These are phyloP conservation scores for Naganishia onofrii DNA, from an alignment of 768 basidiomycete genomes.

Conservation along the genomic window DNA sequence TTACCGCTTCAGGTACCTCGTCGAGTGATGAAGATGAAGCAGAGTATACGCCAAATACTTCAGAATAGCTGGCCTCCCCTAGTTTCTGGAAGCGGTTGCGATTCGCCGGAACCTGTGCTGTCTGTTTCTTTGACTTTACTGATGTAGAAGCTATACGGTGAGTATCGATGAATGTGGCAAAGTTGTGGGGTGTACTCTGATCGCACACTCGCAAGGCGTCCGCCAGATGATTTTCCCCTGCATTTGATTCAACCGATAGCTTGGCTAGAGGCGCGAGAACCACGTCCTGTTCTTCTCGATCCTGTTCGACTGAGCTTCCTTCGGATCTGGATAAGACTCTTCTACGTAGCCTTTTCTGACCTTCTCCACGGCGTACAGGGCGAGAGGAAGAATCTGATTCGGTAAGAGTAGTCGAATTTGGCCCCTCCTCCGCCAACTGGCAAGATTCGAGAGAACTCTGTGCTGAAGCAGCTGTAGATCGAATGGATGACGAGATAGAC, in stretches of 20 bases:
- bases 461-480: neutral
- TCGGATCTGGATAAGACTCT: slow-evolving; percentile 16
- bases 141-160: neutral
- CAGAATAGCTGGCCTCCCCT: slow-evolving; percentile 94
- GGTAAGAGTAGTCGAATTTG: neutral
- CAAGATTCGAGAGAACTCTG: neutral
- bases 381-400: neutral
- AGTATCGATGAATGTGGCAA: slow-evolving; percentile 9
- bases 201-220: slow-evolving; percentile 13
- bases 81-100: slow-evolving; percentile 67
- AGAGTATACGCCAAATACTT: slow-evolving; percentile 68
- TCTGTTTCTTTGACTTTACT: neutral
- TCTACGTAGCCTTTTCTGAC: slow-evolving; percentile 8
- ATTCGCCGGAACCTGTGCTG: neutral
- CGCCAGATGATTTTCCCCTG: neutral
- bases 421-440: neutral
- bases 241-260: neutral
- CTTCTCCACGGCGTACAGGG: neutral
- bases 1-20: slow-evolving; percentile 30
- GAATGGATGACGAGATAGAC: neutral
- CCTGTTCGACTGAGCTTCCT: neutral
- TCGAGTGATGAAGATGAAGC: neutral
- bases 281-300: neutral
- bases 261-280: neutral
- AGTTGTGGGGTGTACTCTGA: neutral